A percentile compares a stretch with the other conserved stretches of the same genome.
These are phyloP conservation scores for Ulmus americana DNA, from an alignment of 331 rosid genomes.

Conservation along the genomic window DNA sequence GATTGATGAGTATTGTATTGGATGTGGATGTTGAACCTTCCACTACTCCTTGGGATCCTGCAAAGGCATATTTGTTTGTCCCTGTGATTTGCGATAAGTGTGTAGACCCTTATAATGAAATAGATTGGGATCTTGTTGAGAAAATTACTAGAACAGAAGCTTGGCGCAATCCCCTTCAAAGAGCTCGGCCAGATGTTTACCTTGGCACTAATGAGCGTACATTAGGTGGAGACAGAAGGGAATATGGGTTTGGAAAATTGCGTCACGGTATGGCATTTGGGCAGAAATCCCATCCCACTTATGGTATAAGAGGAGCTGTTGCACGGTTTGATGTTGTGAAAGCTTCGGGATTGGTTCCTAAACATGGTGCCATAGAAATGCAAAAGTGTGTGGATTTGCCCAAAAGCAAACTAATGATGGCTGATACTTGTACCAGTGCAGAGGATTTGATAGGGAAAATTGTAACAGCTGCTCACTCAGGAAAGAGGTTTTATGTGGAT, in stretches of 20 bases:
- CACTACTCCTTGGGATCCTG: constrained; percentile 99
- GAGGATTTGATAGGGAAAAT: constrained; percentile 80
- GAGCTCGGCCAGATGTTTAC: constrained; percentile 98
- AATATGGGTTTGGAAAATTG: constrained; percentile 85
- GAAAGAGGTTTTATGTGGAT: constrained; percentile 96
- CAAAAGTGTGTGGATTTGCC: constrained; percentile 34
- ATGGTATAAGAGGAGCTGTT: constrained; percentile 98
- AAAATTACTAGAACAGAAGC: constrained; percentile 63
- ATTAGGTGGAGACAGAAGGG: constrained; percentile 96
- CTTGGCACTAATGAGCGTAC: constrained; percentile 99
- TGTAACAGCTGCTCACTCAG: constrained; percentile 97
- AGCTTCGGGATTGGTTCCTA: constrained; percentile 88
- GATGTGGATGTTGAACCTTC: constrained; percentile 99
- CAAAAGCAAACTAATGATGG: constrained; percentile 74
- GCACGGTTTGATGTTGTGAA: constrained; percentile 95
- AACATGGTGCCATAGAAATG: constrained; percentile 41
- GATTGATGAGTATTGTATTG: constrained; percentile 96
- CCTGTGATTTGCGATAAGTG: constrained; percentile 81
- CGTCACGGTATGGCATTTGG: constrained; percentile 97
- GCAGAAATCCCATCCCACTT: constrained; percentile 91
- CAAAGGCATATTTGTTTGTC: constrained; percentile 92
- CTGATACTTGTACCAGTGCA: constrained; percentile 59
- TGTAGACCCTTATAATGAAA: constrained; percentile 65
- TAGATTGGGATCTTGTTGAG: constrained; percentile 91
- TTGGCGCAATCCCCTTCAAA: constrained; percentile 97